These are phyloP conservation scores for Alternaria conjuncta DNA, from an alignment of 2,329 filamentous ascomycete genomes.

Conservation along the genomic window DNA sequence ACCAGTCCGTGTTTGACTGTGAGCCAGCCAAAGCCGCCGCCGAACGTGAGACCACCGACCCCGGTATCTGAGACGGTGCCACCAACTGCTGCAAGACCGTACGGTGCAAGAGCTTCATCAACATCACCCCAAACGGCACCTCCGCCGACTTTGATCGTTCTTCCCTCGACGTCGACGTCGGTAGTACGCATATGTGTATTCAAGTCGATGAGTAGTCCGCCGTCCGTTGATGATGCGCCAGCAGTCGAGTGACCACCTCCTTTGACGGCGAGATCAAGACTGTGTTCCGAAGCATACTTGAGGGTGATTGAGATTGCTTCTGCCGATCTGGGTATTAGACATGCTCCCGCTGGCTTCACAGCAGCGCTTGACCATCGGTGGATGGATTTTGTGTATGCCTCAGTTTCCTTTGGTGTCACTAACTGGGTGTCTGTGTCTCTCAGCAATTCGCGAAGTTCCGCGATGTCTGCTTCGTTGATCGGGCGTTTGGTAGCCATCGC, in stretches of 20 bases:
- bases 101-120: slow-evolving; percentile 7
- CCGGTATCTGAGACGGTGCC: slow-evolving; percentile 35
- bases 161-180: slow-evolving; percentile 1
- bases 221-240: slow-evolving; percentile 13
- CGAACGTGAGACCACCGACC: slow-evolving; percentile 57
- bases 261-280: slow-evolving; percentile 12
- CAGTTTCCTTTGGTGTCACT: slow-evolving; percentile 6
- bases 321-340: slow-evolving; percentile 7
- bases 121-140: slow-evolving; percentile 13
- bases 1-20: slow-evolving; percentile 61
- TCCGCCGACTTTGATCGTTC: slow-evolving; percentile 10
- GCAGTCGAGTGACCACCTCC: slow-evolving; percentile 16
- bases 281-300: slow-evolving; percentile 11
- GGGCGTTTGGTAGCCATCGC: not conserved
- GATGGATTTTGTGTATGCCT: slow-evolving; percentile 4
- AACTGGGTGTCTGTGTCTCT: slow-evolving; percentile 5
- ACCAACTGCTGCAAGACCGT: slow-evolving; percentile 12
- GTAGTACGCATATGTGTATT: slow-evolving; percentile 12
- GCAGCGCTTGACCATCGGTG: slow-evolving; percentile 14
- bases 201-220: slow-evolving; percentile 13
- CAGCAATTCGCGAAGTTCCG: slow-evolving; percentile 1
- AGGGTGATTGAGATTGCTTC: slow-evolving; percentile 10
- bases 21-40: slow-evolving; percentile 63
- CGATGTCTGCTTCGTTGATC: not conserved
- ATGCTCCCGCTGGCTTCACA: slow-evolving; percentile 11